Percentiles rank a stretch among this genome's conserved stretches.
Conservation (phyloP, 257 asterid species). For the Nyctanthes arbortristis region DNA sequence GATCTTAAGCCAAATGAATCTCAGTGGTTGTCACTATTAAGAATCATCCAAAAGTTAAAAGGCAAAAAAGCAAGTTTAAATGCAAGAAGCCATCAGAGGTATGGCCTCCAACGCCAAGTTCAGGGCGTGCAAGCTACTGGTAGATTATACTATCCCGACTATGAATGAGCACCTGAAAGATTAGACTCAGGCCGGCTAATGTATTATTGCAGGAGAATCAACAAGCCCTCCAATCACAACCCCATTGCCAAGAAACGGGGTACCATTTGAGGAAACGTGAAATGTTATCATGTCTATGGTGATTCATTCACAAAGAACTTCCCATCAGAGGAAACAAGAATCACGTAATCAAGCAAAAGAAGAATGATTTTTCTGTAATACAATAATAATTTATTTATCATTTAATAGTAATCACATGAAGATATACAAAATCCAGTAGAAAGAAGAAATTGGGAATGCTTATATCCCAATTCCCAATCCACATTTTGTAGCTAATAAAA, state of each 20-base stretch:
- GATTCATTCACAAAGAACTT: too few relatives aligned
- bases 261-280: conserved; percentile 51
- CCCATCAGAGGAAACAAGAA: background rate
- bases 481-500: background rate
- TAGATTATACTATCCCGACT: too few relatives aligned
- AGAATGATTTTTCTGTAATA: too few relatives aligned
- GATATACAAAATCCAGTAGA: conserved; percentile 18
- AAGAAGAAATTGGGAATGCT: background rate
- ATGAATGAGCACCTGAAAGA: too few relatives aligned
- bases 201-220: conserved; percentile 47
- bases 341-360: background rate
- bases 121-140: too few relatives aligned
- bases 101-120: too few relatives aligned
- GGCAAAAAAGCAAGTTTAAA: too few relatives aligned
- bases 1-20: too few relatives aligned
- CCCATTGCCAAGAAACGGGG: conserved; percentile 72
- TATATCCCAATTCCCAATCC: background rate
- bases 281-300: too few relatives aligned
- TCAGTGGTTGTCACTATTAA: too few relatives aligned
- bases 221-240: conserved; percentile 52
- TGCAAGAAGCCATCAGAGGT: too few relatives aligned
- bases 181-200: conserved; percentile 56
- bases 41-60: too few relatives aligned
- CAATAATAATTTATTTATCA: background rate
- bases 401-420: conserved; percentile 8